Conservation (phyloP, 164 flowering plant genomes). For the Litsea cubeba region DNA sequence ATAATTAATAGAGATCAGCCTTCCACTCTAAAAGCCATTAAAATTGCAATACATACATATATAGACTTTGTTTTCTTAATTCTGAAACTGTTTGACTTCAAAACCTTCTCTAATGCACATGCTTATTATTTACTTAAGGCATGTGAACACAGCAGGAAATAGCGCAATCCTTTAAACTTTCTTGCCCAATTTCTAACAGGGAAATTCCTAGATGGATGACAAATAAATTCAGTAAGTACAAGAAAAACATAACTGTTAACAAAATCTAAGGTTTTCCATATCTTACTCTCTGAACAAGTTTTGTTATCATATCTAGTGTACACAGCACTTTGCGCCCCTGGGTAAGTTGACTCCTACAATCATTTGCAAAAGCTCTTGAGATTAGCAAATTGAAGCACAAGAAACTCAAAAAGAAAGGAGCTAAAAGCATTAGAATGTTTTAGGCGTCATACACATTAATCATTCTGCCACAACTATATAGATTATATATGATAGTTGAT, state of each 20-base stretch:
- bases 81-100: no score
- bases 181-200: not conserved
- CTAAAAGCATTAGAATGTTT: not conserved
- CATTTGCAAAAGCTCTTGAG: slow-evolving; percentile 4
- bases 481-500: no score
- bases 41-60: no score
- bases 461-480: no score
- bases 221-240: not conserved
- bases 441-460: no score
- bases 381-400: not conserved
- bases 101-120: no score
- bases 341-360: slow-evolving; percentile 64
- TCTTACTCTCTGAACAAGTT: slow-evolving; percentile 75
- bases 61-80: no score
- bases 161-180: not conserved
- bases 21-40: no score
- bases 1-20: no score
- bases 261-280: not conserved
- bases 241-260: not conserved
- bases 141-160: not conserved
- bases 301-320: slow-evolving; percentile 72
- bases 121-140: no score
- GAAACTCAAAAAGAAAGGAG: not conserved
- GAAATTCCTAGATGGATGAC: not conserved
- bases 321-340: slow-evolving; percentile 83